These are phyloP conservation scores for Streptanthus diversifolius DNA, from an alignment of 345 rosid genomes.

Conservation along the genomic window DNA sequence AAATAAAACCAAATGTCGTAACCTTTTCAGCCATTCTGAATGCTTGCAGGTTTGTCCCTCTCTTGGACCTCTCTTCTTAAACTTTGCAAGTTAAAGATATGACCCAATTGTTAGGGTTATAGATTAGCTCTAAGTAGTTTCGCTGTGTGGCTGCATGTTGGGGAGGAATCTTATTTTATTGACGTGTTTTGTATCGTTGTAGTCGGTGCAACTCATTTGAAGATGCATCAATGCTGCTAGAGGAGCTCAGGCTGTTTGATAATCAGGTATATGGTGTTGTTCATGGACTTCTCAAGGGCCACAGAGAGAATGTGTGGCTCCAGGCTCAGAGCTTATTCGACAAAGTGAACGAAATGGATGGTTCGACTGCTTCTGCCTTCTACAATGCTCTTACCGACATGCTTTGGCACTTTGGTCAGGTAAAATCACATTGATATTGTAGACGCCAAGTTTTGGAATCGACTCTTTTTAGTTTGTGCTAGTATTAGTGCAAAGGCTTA, in stretches of 20 bases:
- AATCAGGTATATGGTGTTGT: constrained; percentile 89
- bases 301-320: constrained; percentile 65
- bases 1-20: constrained; percentile 92
- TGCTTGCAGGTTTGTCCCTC: constrained; percentile 80
- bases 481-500: neutral
- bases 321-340: constrained; percentile 84
- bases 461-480: neutral
- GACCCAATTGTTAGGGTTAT: neutral
- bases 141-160: neutral
- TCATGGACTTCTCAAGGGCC: constrained; percentile 93
- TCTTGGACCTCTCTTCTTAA: neutral
- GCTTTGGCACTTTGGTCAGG: constrained; percentile 98
- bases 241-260: constrained; percentile 84
- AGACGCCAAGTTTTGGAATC: neutral
- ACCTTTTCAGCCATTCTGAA: constrained; percentile 90
- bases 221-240: constrained; percentile 86
- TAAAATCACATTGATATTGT: constrained; percentile 5
- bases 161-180: constrained; percentile 1
- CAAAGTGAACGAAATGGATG: constrained; percentile 78
- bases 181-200: constrained; percentile 29
- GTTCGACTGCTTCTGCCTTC: constrained; percentile 83
- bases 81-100: neutral
- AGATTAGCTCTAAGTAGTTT: neutral
- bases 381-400: constrained; percentile 90
- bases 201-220: constrained; percentile 90